These are phyloP conservation scores for Wickerhamomyces rabaulensis DNA, from an alignment of 805 yeast species.

Conservation along the genomic window DNA sequence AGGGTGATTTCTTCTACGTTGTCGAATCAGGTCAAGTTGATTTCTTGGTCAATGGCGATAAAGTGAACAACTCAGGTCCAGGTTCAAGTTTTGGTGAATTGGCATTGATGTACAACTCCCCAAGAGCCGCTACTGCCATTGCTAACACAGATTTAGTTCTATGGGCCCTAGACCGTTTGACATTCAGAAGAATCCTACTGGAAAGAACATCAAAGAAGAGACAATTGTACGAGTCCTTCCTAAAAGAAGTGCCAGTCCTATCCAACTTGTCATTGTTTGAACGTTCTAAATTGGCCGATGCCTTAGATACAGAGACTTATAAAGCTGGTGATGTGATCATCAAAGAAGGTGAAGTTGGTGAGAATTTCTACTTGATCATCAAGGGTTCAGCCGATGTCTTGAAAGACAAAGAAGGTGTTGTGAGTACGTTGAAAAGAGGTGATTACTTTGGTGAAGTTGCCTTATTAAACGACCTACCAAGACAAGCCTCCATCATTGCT, in stretches of 20 bases:
- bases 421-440: slow-evolving; percentile 63
- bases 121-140: slow-evolving; percentile 91
- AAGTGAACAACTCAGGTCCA: slow-evolving; percentile 70
- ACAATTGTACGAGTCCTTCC: slow-evolving; percentile 81
- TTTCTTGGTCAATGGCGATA: slow-evolving; percentile 58
- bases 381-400: slow-evolving; percentile 77
- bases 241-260: slow-evolving; percentile 81
- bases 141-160: slow-evolving; percentile 68
- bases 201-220: slow-evolving; percentile 91
- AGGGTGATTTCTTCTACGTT: slow-evolving; percentile 88
- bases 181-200: slow-evolving; percentile 85
- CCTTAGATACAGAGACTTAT: slow-evolving; percentile 73
- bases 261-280: slow-evolving; percentile 70
- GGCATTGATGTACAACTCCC: slow-evolving; percentile 95
- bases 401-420: slow-evolving; percentile 52
- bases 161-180: slow-evolving; percentile 92
- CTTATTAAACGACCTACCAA: slow-evolving; percentile 80
- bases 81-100: slow-evolving; percentile 95
- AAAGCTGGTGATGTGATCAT: slow-evolving; percentile 71
- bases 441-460: slow-evolving; percentile 98
- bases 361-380: slow-evolving; percentile 68
- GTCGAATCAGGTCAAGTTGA: slow-evolving; percentile 83
- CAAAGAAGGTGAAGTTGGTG: slow-evolving; percentile 82
- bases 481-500: slow-evolving; percentile 91
- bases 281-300: slow-evolving; percentile 91